These are phyloP conservation scores for Solanum stenotomum DNA, from an alignment of 257 asterid genomes.

Conservation along the genomic window DNA sequence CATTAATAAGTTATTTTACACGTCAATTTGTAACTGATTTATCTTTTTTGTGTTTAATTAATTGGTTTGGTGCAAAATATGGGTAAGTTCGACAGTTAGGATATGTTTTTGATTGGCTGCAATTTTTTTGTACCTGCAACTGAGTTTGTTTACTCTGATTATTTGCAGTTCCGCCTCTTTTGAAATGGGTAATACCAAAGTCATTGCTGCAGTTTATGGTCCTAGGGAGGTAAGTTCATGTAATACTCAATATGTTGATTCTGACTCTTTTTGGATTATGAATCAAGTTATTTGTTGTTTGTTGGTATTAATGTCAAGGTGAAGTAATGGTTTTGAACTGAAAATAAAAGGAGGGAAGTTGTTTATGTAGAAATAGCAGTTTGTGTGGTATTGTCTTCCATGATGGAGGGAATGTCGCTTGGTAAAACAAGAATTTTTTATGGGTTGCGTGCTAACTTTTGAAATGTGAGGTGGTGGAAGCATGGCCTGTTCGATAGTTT, in stretches of 20 bases:
- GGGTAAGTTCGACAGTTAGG: background rate
- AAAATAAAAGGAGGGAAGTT: too few relatives aligned
- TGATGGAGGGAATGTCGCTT: too few relatives aligned
- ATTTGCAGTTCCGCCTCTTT: constrained; percentile 85
- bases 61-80: background rate
- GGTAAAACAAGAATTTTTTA: too few relatives aligned
- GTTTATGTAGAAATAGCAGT: too few relatives aligned
- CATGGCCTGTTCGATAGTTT: too few relatives aligned
- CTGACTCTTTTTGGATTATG: background rate
- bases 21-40: background rate
- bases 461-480: too few relatives aligned
- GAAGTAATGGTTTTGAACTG: background rate
- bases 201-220: constrained; percentile 96
- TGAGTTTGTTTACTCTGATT: constrained; percentile 1
- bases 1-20: background rate
- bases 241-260: background rate
- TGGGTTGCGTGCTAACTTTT: too few relatives aligned
- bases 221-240: constrained; percentile 66
- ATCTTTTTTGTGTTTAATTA: background rate
- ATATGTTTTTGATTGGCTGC: background rate
- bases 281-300: background rate
- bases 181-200: constrained; percentile 98
- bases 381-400: too few relatives aligned
- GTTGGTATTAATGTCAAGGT: background rate
- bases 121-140: background rate